phyloP scores from a whole-genome alignment of 2,329 filamentous ascomycete species.

The Rhynchosporium agropyri region DNA sequence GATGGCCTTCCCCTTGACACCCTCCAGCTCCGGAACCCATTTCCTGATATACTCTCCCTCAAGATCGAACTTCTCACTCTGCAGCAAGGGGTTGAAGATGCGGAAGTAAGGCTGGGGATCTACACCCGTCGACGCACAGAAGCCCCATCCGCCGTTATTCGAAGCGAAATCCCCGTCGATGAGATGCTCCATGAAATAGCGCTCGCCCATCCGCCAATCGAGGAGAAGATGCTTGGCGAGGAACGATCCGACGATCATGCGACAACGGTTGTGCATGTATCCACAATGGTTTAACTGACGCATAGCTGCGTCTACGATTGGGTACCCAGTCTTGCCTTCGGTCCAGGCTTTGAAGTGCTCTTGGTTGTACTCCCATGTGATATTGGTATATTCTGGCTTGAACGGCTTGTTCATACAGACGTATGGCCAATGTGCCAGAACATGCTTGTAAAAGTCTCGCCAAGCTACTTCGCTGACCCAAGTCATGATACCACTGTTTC shows the following conservation, averaged over 20 bases:
- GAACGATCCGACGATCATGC: slow-evolving; percentile 84
- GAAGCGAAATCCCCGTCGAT: slow-evolving; percentile 43
- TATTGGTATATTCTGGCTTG: slow-evolving; percentile 83
- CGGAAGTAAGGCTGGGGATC: slow-evolving; percentile 90
- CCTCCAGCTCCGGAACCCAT: slow-evolving; percentile 77
- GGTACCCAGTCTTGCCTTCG: slow-evolving; percentile 74
- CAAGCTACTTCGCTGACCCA: slow-evolving; percentile 87
- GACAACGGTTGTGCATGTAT: slow-evolving; percentile 84
- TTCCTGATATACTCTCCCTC: slow-evolving; percentile 78
- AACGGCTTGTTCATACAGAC: slow-evolving; percentile 77
- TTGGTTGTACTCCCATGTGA: slow-evolving; percentile 77
- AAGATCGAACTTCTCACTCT: slow-evolving; percentile 84
- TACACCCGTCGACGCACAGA: slow-evolving; percentile 68
- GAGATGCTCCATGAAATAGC: slow-evolving; percentile 76
- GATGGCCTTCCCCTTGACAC: slow-evolving; percentile 66
- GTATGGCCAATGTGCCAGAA: slow-evolving; percentile 83
- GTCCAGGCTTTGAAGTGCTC: slow-evolving; percentile 74
- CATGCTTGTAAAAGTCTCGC: slow-evolving; percentile 87
- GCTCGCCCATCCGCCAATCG: slow-evolving; percentile 82
- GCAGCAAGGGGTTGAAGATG: slow-evolving; percentile 83
- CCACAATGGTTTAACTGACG: slow-evolving; percentile 68
- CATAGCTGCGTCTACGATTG: slow-evolving; percentile 87
- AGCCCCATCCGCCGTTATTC: slow-evolving; percentile 44
- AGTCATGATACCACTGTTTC: slow-evolving; percentile 63
- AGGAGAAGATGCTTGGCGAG: slow-evolving; percentile 78